A percentile compares a stretch with the other conserved stretches of the same genome.
Conservation (phyloP, 1,284 basidiomycete species). For the Fomitopsis betulina region DNA sequence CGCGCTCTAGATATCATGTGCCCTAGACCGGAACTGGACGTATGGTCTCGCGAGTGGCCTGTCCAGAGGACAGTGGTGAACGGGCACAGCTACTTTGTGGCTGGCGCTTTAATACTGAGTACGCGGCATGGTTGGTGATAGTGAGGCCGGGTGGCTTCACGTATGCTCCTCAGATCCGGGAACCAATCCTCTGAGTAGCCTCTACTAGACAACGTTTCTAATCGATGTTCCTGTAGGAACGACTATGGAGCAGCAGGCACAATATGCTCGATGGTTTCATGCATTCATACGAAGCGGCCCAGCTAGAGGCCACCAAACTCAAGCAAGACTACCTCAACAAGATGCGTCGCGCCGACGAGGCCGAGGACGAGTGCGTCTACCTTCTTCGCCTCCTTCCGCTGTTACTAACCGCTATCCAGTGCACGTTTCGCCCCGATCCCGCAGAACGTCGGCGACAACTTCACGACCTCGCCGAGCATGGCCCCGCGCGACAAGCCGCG, state of each 20-base stretch:
- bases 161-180: no score
- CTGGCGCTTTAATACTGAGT: no score
- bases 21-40: no score
- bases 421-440: slow-evolving; percentile 79
- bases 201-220: neutral
- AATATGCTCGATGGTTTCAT: slow-evolving; percentile 69
- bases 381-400: neutral
- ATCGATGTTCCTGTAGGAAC: slow-evolving; percentile 38
- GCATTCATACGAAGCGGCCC: slow-evolving; percentile 60
- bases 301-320: slow-evolving; percentile 62
- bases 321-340: slow-evolving; percentile 78
- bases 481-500: slow-evolving; percentile 48
- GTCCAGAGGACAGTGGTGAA: no score
- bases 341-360: slow-evolving; percentile 78
- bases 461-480: slow-evolving; percentile 70
- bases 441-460: slow-evolving; percentile 54
- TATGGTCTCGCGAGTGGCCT: no score
- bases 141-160: no score
- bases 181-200: no score
- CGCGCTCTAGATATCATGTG: neutral
- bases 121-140: no score
- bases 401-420: slow-evolving; percentile 26
- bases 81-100: no score
- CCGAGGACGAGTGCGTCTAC: slow-evolving; percentile 79
- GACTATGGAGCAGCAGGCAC: slow-evolving; percentile 49